phyloP scores from a whole-genome alignment of 495 filamentous ascomycete genomes.

The Neurospora tetraspora region DNA sequence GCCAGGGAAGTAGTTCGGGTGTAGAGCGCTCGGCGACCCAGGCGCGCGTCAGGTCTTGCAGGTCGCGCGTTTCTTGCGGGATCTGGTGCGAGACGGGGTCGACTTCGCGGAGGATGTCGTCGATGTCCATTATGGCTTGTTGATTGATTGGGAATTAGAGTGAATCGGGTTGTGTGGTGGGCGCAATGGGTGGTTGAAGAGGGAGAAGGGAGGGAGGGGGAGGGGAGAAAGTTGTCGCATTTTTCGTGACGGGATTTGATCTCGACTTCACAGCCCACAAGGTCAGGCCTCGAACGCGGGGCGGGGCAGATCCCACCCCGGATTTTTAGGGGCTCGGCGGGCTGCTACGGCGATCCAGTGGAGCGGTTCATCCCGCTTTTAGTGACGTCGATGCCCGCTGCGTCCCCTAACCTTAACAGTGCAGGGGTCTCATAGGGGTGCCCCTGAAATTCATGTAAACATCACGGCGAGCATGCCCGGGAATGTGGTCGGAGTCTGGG shows the following conservation, averaged over 20 bases:
- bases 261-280: neutral
- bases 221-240: neutral
- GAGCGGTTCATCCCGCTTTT: neutral
- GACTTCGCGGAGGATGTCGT: slow-evolving; percentile 78
- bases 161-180: neutral
- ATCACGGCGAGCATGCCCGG: neutral
- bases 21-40: slow-evolving; percentile 89
- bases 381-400: neutral
- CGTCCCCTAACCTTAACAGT: neutral
- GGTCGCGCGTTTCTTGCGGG: slow-evolving; percentile 58
- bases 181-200: neutral
- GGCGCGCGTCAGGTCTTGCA: slow-evolving; percentile 79
- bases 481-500: neutral
- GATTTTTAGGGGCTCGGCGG: neutral
- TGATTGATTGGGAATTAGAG: neutral
- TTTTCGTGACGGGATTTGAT: neutral
- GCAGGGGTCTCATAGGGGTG: neutral
- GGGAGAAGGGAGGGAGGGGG: neutral
- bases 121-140: slow-evolving; percentile 60
- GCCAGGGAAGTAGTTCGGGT: slow-evolving; percentile 62
- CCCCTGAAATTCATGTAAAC: neutral
- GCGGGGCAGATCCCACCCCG: neutral
- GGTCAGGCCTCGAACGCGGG: neutral
- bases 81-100: slow-evolving; percentile 47
- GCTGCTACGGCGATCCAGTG: neutral